Percentiles rank a stretch among this genome's conserved stretches.
These are phyloP conservation scores for Globisporangium canariense DNA, from an alignment of 352 stramenopile genomes.

Conservation along the genomic window DNA sequence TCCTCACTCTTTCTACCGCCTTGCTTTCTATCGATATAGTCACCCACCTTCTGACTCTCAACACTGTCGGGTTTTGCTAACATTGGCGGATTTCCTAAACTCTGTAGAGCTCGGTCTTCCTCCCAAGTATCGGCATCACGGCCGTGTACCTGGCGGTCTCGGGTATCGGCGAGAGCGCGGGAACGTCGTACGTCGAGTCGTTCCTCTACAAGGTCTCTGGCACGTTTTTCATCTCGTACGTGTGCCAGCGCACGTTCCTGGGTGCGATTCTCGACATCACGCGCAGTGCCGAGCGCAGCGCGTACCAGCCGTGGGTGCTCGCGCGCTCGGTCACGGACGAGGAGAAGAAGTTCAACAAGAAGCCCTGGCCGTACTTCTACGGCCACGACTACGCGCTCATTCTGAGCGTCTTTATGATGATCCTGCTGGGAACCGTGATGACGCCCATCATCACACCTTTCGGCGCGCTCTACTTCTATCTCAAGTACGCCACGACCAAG, in stretches of 20 bases:
- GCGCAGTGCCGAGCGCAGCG: constrained; percentile 56
- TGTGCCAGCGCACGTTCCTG: constrained; percentile 78
- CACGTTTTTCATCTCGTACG: constrained; percentile 87
- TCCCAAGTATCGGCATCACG: constrained; percentile 76
- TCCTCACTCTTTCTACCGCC: not conserved
- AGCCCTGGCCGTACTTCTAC: constrained; percentile 61
- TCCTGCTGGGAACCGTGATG: constrained; percentile 73
- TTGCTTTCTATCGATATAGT: not conserved
- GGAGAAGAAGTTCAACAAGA: constrained; percentile 43
- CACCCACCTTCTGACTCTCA: not conserved
- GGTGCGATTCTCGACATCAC: constrained; percentile 72
- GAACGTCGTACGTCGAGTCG: constrained; percentile 63
- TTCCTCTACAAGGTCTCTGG: constrained; percentile 83
- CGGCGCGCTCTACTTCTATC: constrained; percentile 76
- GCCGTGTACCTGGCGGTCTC: constrained; percentile 72
- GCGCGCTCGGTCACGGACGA: constrained; percentile 55
- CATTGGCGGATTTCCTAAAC: not conserved
- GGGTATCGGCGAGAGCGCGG: constrained; percentile 45
- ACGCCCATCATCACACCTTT: constrained; percentile 78
- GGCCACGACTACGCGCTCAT: constrained; percentile 79
- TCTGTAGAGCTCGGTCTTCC: constrained; percentile 67
- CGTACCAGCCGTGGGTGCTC: constrained; percentile 66
- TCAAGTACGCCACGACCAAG: constrained; percentile 71
- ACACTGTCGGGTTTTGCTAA: not conserved
- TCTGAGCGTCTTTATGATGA: constrained; percentile 74